Conservation (phyloP, 129 eudicot genomes). For the Tanacetum coccineum region DNA sequence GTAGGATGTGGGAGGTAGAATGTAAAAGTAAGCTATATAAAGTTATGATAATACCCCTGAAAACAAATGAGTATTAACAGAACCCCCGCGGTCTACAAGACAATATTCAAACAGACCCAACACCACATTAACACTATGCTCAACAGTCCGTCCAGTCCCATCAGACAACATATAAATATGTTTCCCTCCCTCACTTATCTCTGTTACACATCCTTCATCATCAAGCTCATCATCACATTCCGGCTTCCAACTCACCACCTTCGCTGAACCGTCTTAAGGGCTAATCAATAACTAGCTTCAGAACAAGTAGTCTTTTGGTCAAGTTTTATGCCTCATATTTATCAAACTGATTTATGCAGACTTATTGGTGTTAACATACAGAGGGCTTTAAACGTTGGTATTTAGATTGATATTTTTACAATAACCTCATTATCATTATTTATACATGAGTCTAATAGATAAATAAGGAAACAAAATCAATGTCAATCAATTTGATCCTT, state of each 20-base stretch:
- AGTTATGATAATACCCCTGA: constrained; percentile 58
- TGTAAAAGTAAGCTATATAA: neutral
- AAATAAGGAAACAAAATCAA: too few species aligned
- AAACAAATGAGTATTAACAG: constrained; percentile 81
- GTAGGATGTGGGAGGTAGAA: too few species aligned
- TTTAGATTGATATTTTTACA: too few species aligned
- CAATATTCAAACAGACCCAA: constrained; percentile 85
- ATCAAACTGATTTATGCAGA: too few species aligned
- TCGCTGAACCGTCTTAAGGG: constrained; percentile 13
- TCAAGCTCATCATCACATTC: constrained; percentile 33
- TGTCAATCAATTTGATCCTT: too few species aligned
- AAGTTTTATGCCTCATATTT: constrained; percentile 72
- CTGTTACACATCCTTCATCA: constrained; percentile 28
- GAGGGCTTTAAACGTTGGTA: too few species aligned
- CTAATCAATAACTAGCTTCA: constrained; percentile 14
- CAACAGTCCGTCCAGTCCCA: constrained; percentile 93
- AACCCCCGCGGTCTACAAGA: constrained; percentile 76
- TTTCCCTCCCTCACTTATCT: constrained; percentile 39
- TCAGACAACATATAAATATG: constrained; percentile 86
- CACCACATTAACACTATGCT: constrained; percentile 80
- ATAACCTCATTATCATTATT: too few species aligned
- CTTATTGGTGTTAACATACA: too few species aligned
- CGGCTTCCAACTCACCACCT: neutral
- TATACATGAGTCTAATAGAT: too few species aligned
- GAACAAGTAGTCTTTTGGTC: constrained; percentile 32